Evolutionary conservation across 1,284 basidiomycete genomes (phyloP).

Genomic region (Salmacisia buchloeana): DNA sequence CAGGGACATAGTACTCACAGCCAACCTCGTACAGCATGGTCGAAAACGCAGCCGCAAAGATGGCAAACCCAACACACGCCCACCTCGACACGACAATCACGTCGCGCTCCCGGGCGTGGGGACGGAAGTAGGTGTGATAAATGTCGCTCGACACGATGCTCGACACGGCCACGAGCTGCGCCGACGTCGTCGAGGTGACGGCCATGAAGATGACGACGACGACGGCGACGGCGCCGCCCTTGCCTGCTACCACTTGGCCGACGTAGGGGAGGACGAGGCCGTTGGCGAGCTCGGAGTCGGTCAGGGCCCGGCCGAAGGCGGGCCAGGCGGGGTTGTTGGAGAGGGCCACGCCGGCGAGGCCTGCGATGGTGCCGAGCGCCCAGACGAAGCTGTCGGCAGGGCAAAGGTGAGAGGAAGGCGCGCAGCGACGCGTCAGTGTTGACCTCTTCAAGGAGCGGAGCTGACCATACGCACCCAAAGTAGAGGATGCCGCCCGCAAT

Average conservation of each 20-base stretch:
- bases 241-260: constrained; percentile 32
- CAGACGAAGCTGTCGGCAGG: constrained; percentile 15
- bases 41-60: constrained; percentile 28
- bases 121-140: constrained; percentile 37
- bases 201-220: constrained; percentile 43
- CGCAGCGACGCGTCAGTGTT: not conserved
- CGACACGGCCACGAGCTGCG: constrained; percentile 39
- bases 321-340: constrained; percentile 32
- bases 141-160: constrained; percentile 36
- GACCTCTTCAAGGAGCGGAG: not conserved
- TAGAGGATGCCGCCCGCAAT: constrained; percentile 41
- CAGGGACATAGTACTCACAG: no score
- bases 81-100: constrained; percentile 30
- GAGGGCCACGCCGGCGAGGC: constrained; percentile 28
- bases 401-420: not conserved
- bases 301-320: constrained; percentile 25
- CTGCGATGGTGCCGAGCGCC: constrained; percentile 37
- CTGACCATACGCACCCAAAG: constrained; percentile 17
- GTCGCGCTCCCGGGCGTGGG: constrained; percentile 23
- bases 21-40: constrained; percentile 35
- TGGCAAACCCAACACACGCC: constrained; percentile 35
- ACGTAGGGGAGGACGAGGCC: constrained; percentile 36
- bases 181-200: constrained; percentile 34
- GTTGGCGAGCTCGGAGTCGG: constrained; percentile 22
- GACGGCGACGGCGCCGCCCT: constrained; percentile 39